Percentiles rank a stretch among this genome's conserved stretches.
These are phyloP conservation scores for Camptophora hylomeconis DNA, from an alignment of 2,329 filamentous ascomycete species.

Conservation along the genomic window DNA sequence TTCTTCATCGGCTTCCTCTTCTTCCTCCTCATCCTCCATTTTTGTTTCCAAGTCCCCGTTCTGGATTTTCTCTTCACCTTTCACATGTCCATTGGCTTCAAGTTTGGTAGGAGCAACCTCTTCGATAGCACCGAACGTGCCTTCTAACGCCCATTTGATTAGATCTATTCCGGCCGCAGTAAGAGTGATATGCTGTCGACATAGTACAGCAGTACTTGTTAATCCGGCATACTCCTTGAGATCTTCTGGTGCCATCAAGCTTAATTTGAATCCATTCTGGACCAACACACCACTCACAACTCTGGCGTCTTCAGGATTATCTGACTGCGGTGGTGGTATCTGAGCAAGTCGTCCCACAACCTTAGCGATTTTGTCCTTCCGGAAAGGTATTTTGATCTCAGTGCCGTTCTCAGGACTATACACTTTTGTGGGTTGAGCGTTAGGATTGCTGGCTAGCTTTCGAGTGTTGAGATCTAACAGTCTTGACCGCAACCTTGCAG, in stretches of 20 bases:
- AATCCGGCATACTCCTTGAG: conserved; percentile 92
- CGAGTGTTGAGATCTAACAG: conserved; percentile 74
- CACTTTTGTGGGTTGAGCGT: conserved; percentile 73
- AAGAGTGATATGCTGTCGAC: conserved; percentile 79
- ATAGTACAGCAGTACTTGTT: conserved; percentile 86
- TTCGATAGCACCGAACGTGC: conserved; percentile 81
- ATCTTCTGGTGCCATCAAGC: conserved; percentile 92
- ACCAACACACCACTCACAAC: conserved; percentile 84
- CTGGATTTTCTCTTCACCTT: conserved; percentile 19
- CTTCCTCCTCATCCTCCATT: conserved; percentile 21
- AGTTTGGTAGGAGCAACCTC: conserved; percentile 22
- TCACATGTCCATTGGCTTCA: conserved; percentile 11
- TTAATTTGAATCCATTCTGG: conserved; percentile 95
- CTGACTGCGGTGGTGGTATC: conserved; percentile 51
- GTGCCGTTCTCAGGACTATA: conserved; percentile 92
- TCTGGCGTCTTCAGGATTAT: conserved; percentile 35
- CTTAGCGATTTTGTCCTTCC: conserved; percentile 86
- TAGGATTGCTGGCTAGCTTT: conserved; percentile 34
- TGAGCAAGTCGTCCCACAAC: conserved; percentile 89
- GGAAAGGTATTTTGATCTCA: conserved; percentile 88
- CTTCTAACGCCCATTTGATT: conserved; percentile 85
- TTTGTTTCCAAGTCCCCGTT: conserved; percentile 24
- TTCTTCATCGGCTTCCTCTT: conserved; percentile 34
- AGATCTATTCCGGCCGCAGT: conserved; percentile 81
- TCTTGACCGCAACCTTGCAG: conserved; percentile 93